phyloP scores from a whole-genome alignment of 805 yeast genomes.

The Spathaspora sp. region DNA sequence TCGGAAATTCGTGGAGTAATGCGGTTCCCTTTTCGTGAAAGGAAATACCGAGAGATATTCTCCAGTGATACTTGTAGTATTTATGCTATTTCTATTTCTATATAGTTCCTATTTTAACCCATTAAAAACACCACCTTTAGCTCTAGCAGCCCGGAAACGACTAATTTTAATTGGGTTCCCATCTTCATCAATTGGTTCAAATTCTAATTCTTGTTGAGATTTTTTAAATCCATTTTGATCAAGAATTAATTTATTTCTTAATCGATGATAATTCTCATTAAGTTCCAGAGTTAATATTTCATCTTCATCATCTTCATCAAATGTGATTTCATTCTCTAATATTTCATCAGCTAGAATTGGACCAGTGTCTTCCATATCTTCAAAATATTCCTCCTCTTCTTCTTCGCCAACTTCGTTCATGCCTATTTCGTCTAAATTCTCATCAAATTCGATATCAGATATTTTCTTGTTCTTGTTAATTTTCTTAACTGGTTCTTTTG shows the following conservation, averaged over 20 bases:
- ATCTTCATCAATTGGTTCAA: constrained; percentile 65
- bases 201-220: constrained; percentile 48
- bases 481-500: constrained; percentile 1
- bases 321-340: constrained; percentile 32
- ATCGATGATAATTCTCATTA: constrained; percentile 50
- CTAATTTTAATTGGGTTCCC: constrained; percentile 61
- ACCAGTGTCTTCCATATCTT: constrained; percentile 27
- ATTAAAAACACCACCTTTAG: neutral
- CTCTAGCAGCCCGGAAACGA: constrained; percentile 61
- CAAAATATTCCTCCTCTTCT: constrained; percentile 23
- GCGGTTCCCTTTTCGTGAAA: neutral
- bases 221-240: constrained; percentile 41
- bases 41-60: no score
- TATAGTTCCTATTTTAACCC: neutral
- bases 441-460: constrained; percentile 5
- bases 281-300: constrained; percentile 47
- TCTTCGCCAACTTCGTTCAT: constrained; percentile 28
- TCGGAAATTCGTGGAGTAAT: no score
- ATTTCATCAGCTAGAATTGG: constrained; percentile 41
- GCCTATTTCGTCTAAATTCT: constrained; percentile 15
- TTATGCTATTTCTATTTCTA: neutral
- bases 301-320: constrained; percentile 11
- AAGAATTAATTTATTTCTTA: constrained; percentile 49
- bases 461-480: neutral
- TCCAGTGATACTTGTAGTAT: neutral